Conservation (phyloP, 164 flowering plant species). For the Chloranthus sessilifolius region DNA sequence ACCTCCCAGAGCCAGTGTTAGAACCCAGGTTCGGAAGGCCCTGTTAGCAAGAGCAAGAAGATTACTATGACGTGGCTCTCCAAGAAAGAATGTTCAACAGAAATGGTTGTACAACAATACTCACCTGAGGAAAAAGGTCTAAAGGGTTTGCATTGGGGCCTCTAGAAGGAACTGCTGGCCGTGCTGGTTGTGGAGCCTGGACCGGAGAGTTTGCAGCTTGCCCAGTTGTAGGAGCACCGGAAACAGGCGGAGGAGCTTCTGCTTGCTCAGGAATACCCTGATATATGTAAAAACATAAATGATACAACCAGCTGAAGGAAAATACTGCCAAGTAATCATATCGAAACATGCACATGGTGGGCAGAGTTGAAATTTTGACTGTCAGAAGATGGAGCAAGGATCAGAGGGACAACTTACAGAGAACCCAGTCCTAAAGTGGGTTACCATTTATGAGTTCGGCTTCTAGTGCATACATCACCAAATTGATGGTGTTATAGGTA, state of each 20-base stretch:
- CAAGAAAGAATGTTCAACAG: too few species aligned
- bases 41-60: constrained; percentile 28
- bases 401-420: too few species aligned
- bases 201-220: constrained; percentile 42
- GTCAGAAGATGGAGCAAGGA: too few species aligned
- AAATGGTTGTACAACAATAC: background rate
- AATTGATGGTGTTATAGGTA: too few species aligned
- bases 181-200: constrained; percentile 55
- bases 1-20: constrained; percentile 58
- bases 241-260: constrained; percentile 62
- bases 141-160: constrained; percentile 94
- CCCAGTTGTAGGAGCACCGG: constrained; percentile 38
- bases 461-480: too few species aligned
- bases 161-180: constrained; percentile 49
- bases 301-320: background rate
- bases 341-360: too few species aligned
- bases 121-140: constrained; percentile 93
- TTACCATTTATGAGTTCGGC: too few species aligned
- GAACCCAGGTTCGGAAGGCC: constrained; percentile 76
- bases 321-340: too few species aligned
- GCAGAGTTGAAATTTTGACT: too few species aligned
- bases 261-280: constrained; percentile 94
- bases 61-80: constrained; percentile 2
- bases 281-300: constrained; percentile 5
- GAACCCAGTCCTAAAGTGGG: too few species aligned